phyloP scores from a whole-genome alignment of 192 early-diverging fungal species.

The Entophlyctis luteolus region DNA sequence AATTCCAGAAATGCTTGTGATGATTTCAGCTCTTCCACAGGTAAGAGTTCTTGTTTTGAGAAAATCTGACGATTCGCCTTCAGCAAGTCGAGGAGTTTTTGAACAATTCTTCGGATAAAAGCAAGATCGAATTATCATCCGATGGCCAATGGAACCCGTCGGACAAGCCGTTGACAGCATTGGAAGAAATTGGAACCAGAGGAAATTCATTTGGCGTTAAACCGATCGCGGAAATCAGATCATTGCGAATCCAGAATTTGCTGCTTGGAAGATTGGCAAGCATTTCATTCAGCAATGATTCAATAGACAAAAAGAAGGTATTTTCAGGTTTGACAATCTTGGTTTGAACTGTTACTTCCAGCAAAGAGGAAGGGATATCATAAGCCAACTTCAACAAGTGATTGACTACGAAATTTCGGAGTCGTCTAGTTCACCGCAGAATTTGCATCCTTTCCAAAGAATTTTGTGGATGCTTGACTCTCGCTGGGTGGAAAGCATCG shows the following conservation, averaged over 20 bases:
- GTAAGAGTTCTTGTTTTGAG: conserved; percentile 27
- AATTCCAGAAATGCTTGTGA: conserved; percentile 30
- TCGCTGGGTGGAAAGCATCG: conserved; percentile 1
- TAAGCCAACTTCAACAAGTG: conserved; percentile 11
- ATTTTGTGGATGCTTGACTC: conserved; percentile 57
- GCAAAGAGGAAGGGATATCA: too few relatives aligned
- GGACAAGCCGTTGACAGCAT: not conserved
- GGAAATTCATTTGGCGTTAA: conserved; percentile 10
- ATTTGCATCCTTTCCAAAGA: conserved; percentile 64
- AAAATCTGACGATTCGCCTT: not conserved
- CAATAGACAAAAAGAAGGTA: conserved; percentile 11
- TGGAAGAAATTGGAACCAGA: conserved; percentile 4
- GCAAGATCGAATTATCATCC: too few relatives aligned
- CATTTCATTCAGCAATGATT: not conserved
- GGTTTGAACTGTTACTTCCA: too few relatives aligned
- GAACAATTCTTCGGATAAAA: too few relatives aligned
- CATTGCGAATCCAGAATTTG: conserved; percentile 5
- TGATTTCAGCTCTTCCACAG: conserved; percentile 44
- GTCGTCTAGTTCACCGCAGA: conserved; percentile 51
- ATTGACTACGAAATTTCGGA: conserved; percentile 33
- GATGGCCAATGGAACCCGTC: not conserved
- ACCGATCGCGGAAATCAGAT: conserved; percentile 24
- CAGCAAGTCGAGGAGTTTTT: conserved; percentile 11
- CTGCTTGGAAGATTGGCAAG: not conserved
- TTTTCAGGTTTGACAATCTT: too few relatives aligned